Evolutionary conservation across 169 alveolate species (phyloP).

Genomic region (Cardiosporidium cionae): DNA sequence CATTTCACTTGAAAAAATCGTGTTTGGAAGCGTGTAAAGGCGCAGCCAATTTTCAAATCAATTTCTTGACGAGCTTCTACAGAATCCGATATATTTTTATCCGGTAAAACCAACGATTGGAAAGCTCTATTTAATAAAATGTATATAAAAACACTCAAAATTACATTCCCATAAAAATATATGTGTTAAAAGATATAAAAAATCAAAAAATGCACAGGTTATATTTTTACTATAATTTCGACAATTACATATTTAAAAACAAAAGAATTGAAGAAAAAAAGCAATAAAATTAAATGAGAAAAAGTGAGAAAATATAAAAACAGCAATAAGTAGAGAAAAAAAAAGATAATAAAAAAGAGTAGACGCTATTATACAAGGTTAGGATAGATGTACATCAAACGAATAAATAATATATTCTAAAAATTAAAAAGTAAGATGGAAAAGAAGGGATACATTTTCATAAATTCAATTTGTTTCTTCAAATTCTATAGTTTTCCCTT

Average conservation of each 20-base stretch:
- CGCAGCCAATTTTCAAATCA: conserved; percentile 84
- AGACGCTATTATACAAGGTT: too few relatives aligned
- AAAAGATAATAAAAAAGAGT: not conserved
- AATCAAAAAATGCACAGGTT: too few relatives aligned
- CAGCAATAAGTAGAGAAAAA: not conserved
- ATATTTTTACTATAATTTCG: not conserved
- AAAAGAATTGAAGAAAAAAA: not conserved
- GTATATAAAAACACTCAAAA: too few relatives aligned
- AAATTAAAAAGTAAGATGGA: too few relatives aligned
- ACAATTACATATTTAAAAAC: not conserved
- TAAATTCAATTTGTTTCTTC: too few relatives aligned
- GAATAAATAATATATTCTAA: too few relatives aligned
- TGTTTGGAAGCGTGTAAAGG: conserved; percentile 61
- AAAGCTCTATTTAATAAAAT: conserved; percentile 70
- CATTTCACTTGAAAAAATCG: conserved; percentile 39
- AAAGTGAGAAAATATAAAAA: not conserved
- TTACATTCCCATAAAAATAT: too few relatives aligned
- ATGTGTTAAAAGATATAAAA: too few relatives aligned
- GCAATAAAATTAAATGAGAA: not conserved
- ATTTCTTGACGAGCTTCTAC: conserved; percentile 96
- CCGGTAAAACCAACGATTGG: conserved; percentile 77
- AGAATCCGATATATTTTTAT: conserved; percentile 82
- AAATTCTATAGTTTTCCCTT: too few relatives aligned
- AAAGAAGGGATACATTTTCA: too few relatives aligned
- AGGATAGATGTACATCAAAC: too few relatives aligned